A percentile compares a stretch with the other conserved stretches of the same genome.
phyloP scores from a whole-genome alignment of 1,284 basidiomycete species.

The Heterobasidion parviporum region DNA sequence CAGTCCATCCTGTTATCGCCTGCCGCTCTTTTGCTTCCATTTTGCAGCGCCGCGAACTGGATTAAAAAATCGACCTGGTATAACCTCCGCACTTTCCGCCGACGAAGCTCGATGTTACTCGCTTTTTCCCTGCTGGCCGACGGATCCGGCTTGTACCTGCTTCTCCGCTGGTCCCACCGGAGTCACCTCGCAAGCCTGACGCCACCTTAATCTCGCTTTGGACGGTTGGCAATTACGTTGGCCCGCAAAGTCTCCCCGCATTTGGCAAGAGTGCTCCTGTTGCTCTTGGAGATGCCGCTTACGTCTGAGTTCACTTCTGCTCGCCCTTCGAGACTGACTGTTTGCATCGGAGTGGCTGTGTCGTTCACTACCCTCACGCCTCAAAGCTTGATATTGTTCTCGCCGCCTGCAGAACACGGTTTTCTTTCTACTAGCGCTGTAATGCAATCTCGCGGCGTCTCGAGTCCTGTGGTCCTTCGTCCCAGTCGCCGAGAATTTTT shows the following conservation, averaged over 20 bases:
- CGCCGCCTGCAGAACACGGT: no score
- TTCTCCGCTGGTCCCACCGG: not conserved
- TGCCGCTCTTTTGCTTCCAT: conserved; percentile 4
- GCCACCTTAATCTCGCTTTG: not conserved
- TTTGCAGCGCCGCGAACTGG: not conserved
- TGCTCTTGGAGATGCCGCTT: not conserved
- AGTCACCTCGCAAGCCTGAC: not conserved
- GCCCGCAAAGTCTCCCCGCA: not conserved
- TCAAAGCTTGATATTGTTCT: no score
- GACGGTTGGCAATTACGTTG: not conserved
- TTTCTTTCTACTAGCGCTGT: no score
- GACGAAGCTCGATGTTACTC: not conserved
- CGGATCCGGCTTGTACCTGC: not conserved
- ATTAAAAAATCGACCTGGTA: not conserved
- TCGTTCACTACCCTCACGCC: no score
- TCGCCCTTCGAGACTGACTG: not conserved
- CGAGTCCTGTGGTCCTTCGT: no score
- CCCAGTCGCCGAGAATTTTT: no score
- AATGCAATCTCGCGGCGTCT: no score
- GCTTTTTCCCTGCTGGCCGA: not conserved
- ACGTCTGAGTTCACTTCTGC: not conserved
- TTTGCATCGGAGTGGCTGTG: not conserved
- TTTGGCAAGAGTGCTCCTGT: conserved; percentile 1
- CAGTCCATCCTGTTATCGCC: conserved; percentile 8
- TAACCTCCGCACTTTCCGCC: conserved; percentile 3